Base-by-base conservation (phyloP, 805 yeast genomes). In the Clavispora vitiphila region DNA sequence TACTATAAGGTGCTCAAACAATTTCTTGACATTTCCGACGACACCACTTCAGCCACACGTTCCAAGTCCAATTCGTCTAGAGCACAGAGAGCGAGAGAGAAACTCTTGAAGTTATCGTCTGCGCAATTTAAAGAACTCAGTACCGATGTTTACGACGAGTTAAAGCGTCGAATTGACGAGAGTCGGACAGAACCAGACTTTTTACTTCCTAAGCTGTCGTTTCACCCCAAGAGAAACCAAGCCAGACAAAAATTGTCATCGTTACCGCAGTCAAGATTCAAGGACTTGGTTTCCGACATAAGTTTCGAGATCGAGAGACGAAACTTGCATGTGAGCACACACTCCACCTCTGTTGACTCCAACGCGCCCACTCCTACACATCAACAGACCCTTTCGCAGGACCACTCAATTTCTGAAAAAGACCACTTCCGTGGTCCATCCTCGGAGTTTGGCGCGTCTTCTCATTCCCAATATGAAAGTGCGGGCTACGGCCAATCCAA, bases 81-180 rank as follows among this genome's bases (percentile, higher is more conserved):
- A 44, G 90, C 90, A 5, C 80, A 78, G 30, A 81, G 86, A 57
- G 96, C 96, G 3, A 74, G 96, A 51, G 88, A 85, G 49, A 89
- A 91, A 62, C 73, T 91, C 37, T 72, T 84, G 47, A 88, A 86
- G 56, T 74, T 95, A 41, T 83, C 96, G 2, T 69, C 75, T 23
- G 78, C 83, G 7, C 99, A 95, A 63, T 89, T 93, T 58, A 74
- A 76, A 46, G 99, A 93, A 61, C 76, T 93, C 44, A 80, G 95
- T 50, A 89, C 96, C 3, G 99, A 93, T 61, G 97, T 93, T 10
- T 85, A 81, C 59, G 99, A 93, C 63, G 99, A 93, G 62, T 69
- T 93, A 46, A 79, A 80, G 54, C 77, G 99, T 56, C 75, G 99
- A 48, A 74, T 77, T 32, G 77, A 71, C 49, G 83, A 81, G 50